phyloP scores from a whole-genome alignment of 257 asterid species.

The Nicotiana knightiana region DNA sequence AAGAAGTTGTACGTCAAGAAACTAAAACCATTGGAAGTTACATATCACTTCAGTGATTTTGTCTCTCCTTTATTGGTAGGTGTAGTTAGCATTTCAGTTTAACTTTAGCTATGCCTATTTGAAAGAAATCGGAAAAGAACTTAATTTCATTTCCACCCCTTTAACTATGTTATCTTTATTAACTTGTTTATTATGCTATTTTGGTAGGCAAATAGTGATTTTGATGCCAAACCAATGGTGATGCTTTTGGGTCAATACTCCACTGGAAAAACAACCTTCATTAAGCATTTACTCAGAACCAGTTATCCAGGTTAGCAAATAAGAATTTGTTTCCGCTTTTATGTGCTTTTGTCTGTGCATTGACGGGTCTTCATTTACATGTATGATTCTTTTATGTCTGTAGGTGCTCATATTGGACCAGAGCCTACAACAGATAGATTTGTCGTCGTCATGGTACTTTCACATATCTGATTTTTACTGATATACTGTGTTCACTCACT shows the following conservation, averaged over 20 bases:
- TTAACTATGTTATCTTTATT: background rate
- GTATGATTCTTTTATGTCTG: conserved; percentile 8
- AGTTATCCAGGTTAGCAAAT: conserved; percentile 71
- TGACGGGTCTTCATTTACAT: background rate
- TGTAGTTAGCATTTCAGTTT: background rate
- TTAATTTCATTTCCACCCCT: too few relatives aligned
- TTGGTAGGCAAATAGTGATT: conserved; percentile 61
- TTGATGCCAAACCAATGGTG: conserved; percentile 99
- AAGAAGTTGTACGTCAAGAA: conserved; percentile 80
- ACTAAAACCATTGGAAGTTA: conserved; percentile 78
- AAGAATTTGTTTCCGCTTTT: background rate
- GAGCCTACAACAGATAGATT: conserved; percentile 99
- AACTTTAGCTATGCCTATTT: background rate
- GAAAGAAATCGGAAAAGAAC: background rate
- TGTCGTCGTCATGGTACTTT: conserved; percentile 86
- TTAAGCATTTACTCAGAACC: conserved; percentile 79
- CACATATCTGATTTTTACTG: background rate
- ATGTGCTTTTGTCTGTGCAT: background rate
- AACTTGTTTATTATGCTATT: background rate
- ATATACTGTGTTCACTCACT: background rate
- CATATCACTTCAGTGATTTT: conserved; percentile 80
- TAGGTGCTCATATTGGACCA: conserved; percentile 99
- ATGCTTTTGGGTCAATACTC: conserved; percentile 99
- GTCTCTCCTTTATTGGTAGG: conserved; percentile 84
- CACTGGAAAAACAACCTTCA: conserved; percentile 98